Evolutionary conservation across 1,139 yeast genomes (phyloP).

Genomic region (Debaryomyces sp.): DNA sequence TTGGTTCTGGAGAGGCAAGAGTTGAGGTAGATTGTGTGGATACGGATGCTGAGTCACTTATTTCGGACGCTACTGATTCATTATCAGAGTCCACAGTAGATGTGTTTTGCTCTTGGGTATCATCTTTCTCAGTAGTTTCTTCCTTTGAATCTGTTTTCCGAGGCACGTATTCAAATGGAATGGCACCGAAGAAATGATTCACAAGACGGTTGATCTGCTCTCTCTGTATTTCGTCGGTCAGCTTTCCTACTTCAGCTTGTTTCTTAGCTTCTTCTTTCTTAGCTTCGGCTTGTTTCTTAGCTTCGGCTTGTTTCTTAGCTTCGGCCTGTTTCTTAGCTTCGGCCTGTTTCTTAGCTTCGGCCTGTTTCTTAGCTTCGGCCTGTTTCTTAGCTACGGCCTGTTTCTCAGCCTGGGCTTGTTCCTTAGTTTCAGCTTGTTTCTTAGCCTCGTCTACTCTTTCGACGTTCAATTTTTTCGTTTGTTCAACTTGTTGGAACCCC

Average conservation of each 20-base stretch:
- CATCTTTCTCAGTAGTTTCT: neutral
- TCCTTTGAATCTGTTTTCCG: neutral
- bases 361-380: neutral
- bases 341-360: constrained; percentile 1
- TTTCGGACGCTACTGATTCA: constrained; percentile 27
- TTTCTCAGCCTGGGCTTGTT: neutral
- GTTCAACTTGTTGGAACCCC: constrained; percentile 1
- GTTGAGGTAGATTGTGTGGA: constrained; percentile 14
- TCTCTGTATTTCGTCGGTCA: neutral
- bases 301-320: neutral
- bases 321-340: neutral
- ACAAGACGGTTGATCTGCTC: neutral
- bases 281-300: constrained; percentile 2
- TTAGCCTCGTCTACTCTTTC: neutral
- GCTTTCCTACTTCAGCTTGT: constrained; percentile 1
- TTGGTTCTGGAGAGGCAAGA: constrained; percentile 8
- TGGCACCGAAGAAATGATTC: neutral
- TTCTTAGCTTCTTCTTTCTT: neutral
- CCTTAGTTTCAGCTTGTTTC: neutral
- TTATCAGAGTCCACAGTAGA: constrained; percentile 18
- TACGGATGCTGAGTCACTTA: constrained; percentile 15
- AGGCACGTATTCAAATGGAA: constrained; percentile 1
- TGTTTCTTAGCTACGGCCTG: neutral
- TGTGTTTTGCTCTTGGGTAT: neutral
- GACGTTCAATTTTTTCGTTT: neutral